A percentile compares a stretch with the other conserved stretches of the same genome.
These are phyloP conservation scores for Metarhizium brunneum DNA, from an alignment of 2,329 filamentous ascomycete genomes.

Conservation along the genomic window DNA sequence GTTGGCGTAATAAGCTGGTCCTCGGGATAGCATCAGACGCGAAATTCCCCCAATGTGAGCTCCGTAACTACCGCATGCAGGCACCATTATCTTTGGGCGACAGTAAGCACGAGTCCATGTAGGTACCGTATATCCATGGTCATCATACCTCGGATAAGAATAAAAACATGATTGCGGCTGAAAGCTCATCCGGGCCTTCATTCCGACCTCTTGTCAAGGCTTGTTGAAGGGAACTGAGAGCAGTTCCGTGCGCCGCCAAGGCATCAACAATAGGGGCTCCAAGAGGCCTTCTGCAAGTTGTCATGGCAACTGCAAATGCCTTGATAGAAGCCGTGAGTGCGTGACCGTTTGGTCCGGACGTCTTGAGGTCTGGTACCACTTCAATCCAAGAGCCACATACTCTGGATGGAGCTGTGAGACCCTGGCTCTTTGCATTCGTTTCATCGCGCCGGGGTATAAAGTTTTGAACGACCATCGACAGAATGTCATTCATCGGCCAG, in stretches of 20 bases:
- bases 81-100: background rate
- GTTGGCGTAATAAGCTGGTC: constrained; percentile 19
- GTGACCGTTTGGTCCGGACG: constrained; percentile 8
- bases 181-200: constrained; percentile 13
- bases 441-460: constrained; percentile 9
- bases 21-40: constrained; percentile 21
- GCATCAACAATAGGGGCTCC: constrained; percentile 15
- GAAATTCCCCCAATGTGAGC: constrained; percentile 26
- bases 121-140: background rate
- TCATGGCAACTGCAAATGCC: constrained; percentile 23
- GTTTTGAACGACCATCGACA: constrained; percentile 15
- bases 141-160: constrained; percentile 16
- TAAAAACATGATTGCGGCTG: constrained; percentile 27
- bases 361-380: constrained; percentile 22
- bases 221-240: constrained; percentile 18
- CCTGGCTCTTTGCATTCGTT: background rate
- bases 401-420: constrained; percentile 16
- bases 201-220: constrained; percentile 4
- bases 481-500: constrained; percentile 15
- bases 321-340: constrained; percentile 21
- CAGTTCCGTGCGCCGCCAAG: constrained; percentile 18
- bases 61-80: constrained; percentile 6
- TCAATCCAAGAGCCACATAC: constrained; percentile 32
- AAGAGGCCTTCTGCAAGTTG: constrained; percentile 12
- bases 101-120: background rate